Evolutionary conservation across 2,329 filamentous ascomycete species (phyloP), one percentile per base, ranked within the genome.

Genomic region (Dothidotthia symphoricarpi): DNA sequence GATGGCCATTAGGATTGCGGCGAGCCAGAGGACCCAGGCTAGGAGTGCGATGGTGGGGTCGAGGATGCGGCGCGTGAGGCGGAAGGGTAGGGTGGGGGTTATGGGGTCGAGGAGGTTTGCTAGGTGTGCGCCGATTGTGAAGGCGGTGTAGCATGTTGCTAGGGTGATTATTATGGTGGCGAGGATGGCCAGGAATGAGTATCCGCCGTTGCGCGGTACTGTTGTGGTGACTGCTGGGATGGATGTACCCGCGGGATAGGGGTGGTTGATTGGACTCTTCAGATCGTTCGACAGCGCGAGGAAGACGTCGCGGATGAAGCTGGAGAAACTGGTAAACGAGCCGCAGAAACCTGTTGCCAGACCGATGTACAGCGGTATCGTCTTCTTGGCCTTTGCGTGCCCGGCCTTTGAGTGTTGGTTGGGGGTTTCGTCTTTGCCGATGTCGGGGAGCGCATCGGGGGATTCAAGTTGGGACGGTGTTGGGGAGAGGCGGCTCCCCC

Each of bases 281-380:
- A 94, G 69, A 47, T 85, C 77, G 59, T 95, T 93, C 3, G 86
- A 83, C 13, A 94, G 68, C 0, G 87, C 84, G 15, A 95, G 75
- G 61, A 94, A 95, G 11, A 76, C 69, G 55, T 95, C 90, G 6
- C 86, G 78, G 31, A 90, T 82, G 61, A 95, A 94, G 14, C 83
- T 82, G 0, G 89, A 95, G 67, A 95, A 95, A 8, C 85, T 90
- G 0, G 90, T 96, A 57, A 93, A 87, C 50, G 86, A 90, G 45
- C 91, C 88, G 57, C 88, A 95, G 65, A 93, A 93, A 9, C 86
- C 91, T 0, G 86, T 95, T 0, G 87, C 80, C 5, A 96, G 78
- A 34, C 86, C 90, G 41, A 95, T 85, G 60, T 94, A 95, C 0
- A 95, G 73, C 0, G 91, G 90, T 17, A 95, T 85, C 0, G 86